phyloP scores from a whole-genome alignment of 139 green algal genomes.

The Chlorella vulgaris region DNA sequence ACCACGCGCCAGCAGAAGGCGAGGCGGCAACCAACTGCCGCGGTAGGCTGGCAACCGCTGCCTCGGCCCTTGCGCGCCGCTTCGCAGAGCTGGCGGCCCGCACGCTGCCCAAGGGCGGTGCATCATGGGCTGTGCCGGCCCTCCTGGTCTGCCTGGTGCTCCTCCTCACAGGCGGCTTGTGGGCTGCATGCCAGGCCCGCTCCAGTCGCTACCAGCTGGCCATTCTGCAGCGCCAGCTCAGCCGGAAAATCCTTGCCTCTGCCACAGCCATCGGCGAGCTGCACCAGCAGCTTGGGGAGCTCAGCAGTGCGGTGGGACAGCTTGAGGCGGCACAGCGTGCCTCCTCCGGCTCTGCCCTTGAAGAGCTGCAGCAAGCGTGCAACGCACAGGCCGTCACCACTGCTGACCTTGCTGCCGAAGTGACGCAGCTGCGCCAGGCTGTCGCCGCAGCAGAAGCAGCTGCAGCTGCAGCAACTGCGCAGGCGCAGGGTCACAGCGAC shows the following conservation, averaged over 20 bases:
- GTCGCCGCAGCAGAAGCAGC: neutral
- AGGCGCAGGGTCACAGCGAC: neutral
- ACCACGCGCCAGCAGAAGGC: too few species aligned
- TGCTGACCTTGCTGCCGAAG: neutral
- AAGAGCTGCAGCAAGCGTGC: neutral
- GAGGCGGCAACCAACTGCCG: too few species aligned
- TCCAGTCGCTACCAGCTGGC: neutral
- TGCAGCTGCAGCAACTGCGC: neutral
- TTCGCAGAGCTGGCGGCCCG: neutral
- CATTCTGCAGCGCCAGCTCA: neutral
- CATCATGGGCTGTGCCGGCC: neutral
- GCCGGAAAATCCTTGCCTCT: neutral
- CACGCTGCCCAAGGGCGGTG: neutral
- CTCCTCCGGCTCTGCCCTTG: neutral
- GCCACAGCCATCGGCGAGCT: constrained; percentile 1
- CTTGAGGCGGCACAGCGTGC: neutral
- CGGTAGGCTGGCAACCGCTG: too few species aligned
- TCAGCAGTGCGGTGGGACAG: neutral
- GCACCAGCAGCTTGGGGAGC: neutral
- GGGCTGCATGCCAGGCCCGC: too few species aligned
- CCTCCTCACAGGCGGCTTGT: neutral
- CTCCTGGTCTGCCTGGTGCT: neutral
- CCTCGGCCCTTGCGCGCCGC: neutral
- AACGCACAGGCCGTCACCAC: neutral
- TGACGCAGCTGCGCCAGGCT: constrained; percentile 15